These are phyloP conservation scores for Xylaria cubensis DNA, from an alignment of 495 filamentous ascomycete species.

Conservation along the genomic window DNA sequence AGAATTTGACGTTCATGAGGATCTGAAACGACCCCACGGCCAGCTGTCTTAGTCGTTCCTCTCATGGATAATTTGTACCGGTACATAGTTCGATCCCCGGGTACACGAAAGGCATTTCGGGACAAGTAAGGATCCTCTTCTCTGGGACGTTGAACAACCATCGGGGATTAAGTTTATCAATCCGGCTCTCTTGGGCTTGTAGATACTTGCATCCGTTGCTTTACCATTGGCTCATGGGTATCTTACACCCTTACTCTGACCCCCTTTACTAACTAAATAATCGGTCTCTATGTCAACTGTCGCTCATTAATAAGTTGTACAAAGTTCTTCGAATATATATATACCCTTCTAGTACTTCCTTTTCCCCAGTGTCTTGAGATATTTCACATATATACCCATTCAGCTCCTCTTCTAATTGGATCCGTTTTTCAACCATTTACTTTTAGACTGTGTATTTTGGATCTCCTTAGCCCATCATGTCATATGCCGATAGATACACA, in stretches of 20 bases:
- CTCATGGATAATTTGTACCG: constrained; percentile 4
- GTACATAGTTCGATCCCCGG: background rate
- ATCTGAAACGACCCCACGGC: constrained; percentile 17
- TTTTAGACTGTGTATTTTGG: background rate
- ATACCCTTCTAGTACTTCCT: background rate
- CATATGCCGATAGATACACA: constrained; percentile 41
- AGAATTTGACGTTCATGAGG: background rate
- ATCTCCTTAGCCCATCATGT: constrained; percentile 30
- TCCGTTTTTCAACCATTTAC: background rate
- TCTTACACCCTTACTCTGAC: background rate
- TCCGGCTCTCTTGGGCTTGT: background rate
- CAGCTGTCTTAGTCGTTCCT: background rate
- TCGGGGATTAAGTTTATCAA: background rate
- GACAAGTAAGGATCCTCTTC: constrained; percentile 5
- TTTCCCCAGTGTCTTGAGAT: background rate
- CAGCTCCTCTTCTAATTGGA: background rate
- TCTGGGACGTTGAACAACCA: background rate
- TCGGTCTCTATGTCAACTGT: constrained; percentile 14
- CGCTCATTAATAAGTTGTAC: background rate
- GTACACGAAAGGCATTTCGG: background rate
- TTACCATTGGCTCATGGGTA: background rate
- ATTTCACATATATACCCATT: constrained; percentile 1
- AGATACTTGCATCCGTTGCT: background rate
- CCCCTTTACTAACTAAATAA: background rate
- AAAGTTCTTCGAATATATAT: background rate